phyloP scores from a whole-genome alignment of 176 grass and related monocot genomes.

The Oryza rufipogon region DNA sequence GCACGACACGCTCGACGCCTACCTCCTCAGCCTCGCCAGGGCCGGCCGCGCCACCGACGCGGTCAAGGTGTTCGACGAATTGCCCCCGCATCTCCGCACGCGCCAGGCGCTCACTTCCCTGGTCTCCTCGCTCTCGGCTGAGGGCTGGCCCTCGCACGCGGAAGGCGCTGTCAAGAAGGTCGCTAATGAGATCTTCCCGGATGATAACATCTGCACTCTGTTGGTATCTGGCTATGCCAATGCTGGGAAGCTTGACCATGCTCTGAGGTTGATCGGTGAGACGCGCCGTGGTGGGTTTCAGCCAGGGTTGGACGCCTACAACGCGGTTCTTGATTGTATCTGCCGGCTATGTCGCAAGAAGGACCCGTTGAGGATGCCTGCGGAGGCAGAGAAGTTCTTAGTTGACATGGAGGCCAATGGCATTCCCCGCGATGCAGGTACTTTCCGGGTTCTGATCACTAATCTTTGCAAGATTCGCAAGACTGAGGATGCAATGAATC shows the following conservation, averaged over 20 bases:
- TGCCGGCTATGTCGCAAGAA: slow-evolving; percentile 80
- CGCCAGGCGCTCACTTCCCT: slow-evolving; percentile 55
- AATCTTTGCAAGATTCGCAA: slow-evolving; percentile 92
- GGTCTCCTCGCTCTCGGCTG: slow-evolving; percentile 55
- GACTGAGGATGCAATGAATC: slow-evolving; percentile 81
- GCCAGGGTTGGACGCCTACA: slow-evolving; percentile 67
- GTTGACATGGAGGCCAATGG: slow-evolving; percentile 85
- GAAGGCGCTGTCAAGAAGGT: slow-evolving; percentile 71
- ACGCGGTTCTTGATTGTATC: slow-evolving; percentile 84
- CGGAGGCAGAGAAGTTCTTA: slow-evolving; percentile 77
- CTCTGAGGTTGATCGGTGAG: slow-evolving; percentile 76
- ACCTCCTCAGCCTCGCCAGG: slow-evolving; percentile 54
- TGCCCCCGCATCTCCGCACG: slow-evolving; percentile 49
- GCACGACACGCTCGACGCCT: slow-evolving; percentile 50
- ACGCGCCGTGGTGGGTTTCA: slow-evolving; percentile 70
- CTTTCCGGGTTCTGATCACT: slow-evolving; percentile 74
- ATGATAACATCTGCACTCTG: slow-evolving; percentile 76
- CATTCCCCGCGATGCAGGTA: slow-evolving; percentile 75
- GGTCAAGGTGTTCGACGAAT: slow-evolving; percentile 69
- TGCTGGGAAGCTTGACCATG: slow-evolving; percentile 84
- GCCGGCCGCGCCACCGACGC: slow-evolving; percentile 70
- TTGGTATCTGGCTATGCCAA: slow-evolving; percentile 83
- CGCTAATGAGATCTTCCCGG: slow-evolving; percentile 75
- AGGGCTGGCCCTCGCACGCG: slow-evolving; percentile 67
- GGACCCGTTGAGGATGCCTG: slow-evolving; percentile 65